Conservation (phyloP, 2,329 filamentous ascomycete genomes). For the Arthrobotrys entomopaga region DNA sequence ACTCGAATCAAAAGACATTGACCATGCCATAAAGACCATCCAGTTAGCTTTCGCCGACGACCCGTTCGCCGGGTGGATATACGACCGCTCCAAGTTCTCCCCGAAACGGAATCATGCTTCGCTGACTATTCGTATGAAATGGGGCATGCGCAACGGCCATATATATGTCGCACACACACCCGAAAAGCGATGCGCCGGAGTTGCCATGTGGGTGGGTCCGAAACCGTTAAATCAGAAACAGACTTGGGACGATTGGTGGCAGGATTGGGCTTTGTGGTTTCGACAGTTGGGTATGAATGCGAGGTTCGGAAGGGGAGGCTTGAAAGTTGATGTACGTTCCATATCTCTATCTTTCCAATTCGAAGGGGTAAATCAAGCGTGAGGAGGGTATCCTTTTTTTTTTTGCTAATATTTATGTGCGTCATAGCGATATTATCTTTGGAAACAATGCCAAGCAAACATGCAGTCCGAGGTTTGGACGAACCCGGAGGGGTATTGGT, state of each 20-base stretch:
- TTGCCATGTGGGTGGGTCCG: slow-evolving; percentile 77
- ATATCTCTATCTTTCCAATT: slow-evolving; percentile 30
- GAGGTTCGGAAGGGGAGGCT: slow-evolving; percentile 74
- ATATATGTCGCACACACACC: slow-evolving; percentile 72
- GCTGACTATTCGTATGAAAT: slow-evolving; percentile 73
- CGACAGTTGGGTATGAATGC: slow-evolving; percentile 75
- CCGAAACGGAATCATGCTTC: slow-evolving; percentile 71
- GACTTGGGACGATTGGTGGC: slow-evolving; percentile 72
- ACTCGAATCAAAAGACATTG: slow-evolving; percentile 62
- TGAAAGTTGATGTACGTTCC: slow-evolving; percentile 68
- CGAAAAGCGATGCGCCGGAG: slow-evolving; percentile 70
- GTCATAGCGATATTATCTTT: slow-evolving; percentile 74
- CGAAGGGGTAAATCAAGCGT: background rate
- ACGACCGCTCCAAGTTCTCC: slow-evolving; percentile 71
- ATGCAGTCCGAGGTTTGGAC: slow-evolving; percentile 73
- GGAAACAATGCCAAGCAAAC: slow-evolving; percentile 73
- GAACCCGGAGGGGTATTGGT: slow-evolving; percentile 75
- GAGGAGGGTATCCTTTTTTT: background rate
- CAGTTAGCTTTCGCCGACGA: slow-evolving; percentile 74
- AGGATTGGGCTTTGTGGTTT: slow-evolving; percentile 74
- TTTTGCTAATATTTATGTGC: slow-evolving; percentile 6
- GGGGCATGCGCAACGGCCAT: slow-evolving; percentile 75
- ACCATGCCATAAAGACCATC: slow-evolving; percentile 72
- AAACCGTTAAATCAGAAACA: slow-evolving; percentile 64
- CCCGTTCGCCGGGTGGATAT: slow-evolving; percentile 75